Base-by-base conservation (phyloP, 345 rosid species). In the Theobroma cacao region DNA sequence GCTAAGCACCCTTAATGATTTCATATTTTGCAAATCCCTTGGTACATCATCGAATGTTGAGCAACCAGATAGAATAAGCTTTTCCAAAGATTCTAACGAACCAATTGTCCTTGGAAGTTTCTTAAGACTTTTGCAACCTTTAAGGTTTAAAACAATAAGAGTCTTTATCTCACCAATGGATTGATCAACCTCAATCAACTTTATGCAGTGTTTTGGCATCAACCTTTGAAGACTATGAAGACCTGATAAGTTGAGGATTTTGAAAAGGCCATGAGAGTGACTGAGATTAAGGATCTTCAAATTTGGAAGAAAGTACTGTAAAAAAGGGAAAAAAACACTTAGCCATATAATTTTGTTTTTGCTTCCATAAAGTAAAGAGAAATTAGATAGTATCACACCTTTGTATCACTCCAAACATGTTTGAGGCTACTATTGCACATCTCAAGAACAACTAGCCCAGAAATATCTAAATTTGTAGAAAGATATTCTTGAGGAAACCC, bases 61-160 rank as follows among this genome's bases (percentile, higher is more conserved):
- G 82, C 85, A 86, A n/a, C 84, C 82, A 28, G 83, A 77, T 30
- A 83, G 26, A 52, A 53, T 58, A 13, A 83, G 72, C 61, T 47
- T 36, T 68, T 81, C 60, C 14, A 81, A 76, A 28, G 88, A 79
- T 40, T 22, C 60, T 33, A 76, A 60, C 11, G 14, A 10, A 8
- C 82, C 48, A 12, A 81, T 79, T 38, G 34, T 61, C 11, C 40
- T 33, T 1, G 88, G 85, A 79, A 86, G 75, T 31, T 74, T 79
- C 65, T 18, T 60, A 33, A 84, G 75, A 45, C 45, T 80, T 71
- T 31, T 76, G 80, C 86, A 85, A 11, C 20, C 59, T 79, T 77
- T 68, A 30, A 81, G 33, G 61, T 53, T 84, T 28, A 81, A 31
- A 17, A 26, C 0, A 2, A 6, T 38, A 52, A 84, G 82, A 1